A percentile compares a stretch with the other conserved stretches of the same genome.
Conservation (phyloP, 192 early-diverging fungal genomes). For the Coemansia erecta region DNA sequence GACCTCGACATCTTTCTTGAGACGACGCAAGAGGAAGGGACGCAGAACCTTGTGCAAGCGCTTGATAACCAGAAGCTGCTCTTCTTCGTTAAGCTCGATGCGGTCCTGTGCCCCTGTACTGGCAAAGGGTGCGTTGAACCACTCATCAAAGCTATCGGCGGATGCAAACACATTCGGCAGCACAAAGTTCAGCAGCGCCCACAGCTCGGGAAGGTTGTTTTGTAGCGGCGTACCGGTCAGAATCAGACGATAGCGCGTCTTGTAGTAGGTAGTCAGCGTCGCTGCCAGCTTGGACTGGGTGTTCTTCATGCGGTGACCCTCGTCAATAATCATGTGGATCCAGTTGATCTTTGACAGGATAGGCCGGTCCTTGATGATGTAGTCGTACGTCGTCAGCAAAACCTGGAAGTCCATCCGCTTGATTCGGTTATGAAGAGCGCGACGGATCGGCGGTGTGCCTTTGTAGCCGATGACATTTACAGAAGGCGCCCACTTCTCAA, state of each 20-base stretch:
- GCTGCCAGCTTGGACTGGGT: conserved; percentile 79
- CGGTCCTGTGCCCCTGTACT: conserved; percentile 78
- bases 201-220: conserved; percentile 97
- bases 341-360: conserved; percentile 90
- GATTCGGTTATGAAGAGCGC: conserved; percentile 67
- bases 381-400: conserved; percentile 95
- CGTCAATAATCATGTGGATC: conserved; percentile 98
- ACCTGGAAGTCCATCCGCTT: conserved; percentile 85
- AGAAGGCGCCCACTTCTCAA: conserved; percentile 96
- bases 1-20: conserved; percentile 98
- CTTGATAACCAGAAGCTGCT: conserved; percentile 91
- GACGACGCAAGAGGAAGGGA: conserved; percentile 91
- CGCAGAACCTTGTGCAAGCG: conserved; percentile 96
- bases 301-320: conserved; percentile 99
- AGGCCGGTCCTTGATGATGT: conserved; percentile 89
- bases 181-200: conserved; percentile 95
- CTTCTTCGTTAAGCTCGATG: conserved; percentile 97
- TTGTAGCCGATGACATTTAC: conserved; percentile 92
- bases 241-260: conserved; percentile 87
- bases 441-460: conserved; percentile 74
- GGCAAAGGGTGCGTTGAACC: conserved; percentile 97
- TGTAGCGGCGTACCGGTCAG: conserved; percentile 98
- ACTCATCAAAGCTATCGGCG: conserved; percentile 96
- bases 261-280: conserved; percentile 87
- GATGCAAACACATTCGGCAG: conserved; percentile 96